Conservation (phyloP, 2,329 filamentous ascomycete genomes). For the Penicillium crustosum region DNA sequence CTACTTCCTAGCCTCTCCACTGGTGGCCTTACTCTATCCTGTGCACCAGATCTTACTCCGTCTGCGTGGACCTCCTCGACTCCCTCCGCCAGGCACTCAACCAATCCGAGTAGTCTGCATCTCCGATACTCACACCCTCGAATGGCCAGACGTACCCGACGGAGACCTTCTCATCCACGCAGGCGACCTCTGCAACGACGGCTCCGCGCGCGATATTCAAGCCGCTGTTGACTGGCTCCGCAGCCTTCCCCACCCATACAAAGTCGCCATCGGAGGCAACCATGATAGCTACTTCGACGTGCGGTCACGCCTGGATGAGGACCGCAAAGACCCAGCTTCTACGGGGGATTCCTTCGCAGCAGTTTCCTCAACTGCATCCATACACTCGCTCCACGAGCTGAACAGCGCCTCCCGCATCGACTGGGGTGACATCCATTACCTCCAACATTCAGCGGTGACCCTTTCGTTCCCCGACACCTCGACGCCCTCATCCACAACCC, state of each 20-base stretch:
- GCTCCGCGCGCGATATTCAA: constrained; percentile 73
- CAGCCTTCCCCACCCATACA: constrained; percentile 71
- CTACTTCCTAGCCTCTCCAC: constrained; percentile 66
- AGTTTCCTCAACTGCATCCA: constrained; percentile 39
- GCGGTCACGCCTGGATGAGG: constrained; percentile 57
- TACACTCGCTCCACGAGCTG: constrained; percentile 42
- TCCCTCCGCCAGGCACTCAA: constrained; percentile 53
- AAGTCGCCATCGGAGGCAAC: constrained; percentile 82
- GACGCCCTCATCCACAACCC: constrained; percentile 43
- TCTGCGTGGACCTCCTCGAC: constrained; percentile 66
- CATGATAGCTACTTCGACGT: constrained; percentile 85
- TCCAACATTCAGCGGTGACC: constrained; percentile 67
- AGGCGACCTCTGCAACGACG: constrained; percentile 76
- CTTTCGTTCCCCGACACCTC: constrained; percentile 55
- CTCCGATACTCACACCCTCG: constrained; percentile 80
- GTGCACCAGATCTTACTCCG: constrained; percentile 65
- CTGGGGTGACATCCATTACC: constrained; percentile 69
- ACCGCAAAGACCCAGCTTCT: constrained; percentile 43
- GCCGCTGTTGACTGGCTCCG: constrained; percentile 80
- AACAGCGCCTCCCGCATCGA: constrained; percentile 55
- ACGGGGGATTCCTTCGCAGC: constrained; percentile 23
- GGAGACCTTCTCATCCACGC: constrained; percentile 89
- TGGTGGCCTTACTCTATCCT: constrained; percentile 62
- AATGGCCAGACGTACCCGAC: constrained; percentile 51
- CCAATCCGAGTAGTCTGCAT: constrained; percentile 79